Base-by-base conservation (phyloP, 768 basidiomycete genomes). In the Cubamyces lactineus region DNA sequence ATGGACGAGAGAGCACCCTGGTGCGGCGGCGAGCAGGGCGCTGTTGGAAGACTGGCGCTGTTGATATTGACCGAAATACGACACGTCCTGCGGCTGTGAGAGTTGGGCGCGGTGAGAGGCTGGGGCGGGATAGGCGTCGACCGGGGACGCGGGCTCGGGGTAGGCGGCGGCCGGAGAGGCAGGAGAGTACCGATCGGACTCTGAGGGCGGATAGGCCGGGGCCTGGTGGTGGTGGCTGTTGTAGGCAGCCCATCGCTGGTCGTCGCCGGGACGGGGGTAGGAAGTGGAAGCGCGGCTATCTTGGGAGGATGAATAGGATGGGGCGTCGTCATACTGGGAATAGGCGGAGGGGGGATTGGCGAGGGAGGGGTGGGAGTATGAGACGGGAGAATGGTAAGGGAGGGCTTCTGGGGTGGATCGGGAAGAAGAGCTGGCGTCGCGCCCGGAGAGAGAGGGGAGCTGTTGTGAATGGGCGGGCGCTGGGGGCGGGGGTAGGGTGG, bases 401-500 rank as follows among this genome's bases (percentile, higher is more conserved):
- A 41, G 28, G 8, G 28, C 24, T 26, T 69, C 67, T n/a, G 68
- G 68, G 12, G 66, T 63, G 28, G 65, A 66, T 45, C 55, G 42
- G 45, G 70, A 65, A 9, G 68, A 67, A 28, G 53, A 54, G 54
- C 57, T 55, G n/a, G 66, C 56, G 15, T 42, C 47, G 54, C 63
- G 64, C 17, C 34, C 69, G 42, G 60, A 34, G n/a, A 57, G 39
- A 6, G 58, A 15, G 16, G 28, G 28, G 28, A 30, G 28, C 8
- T 52, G 60, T 17, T 60, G 57, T 15, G 60, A 23, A 43, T 60
- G 63, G n/a, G 50, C 51, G 62, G 62, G 62, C 55, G 62, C 66
- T 49, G 62, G 16, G 9, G 39, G 70, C 51, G 47, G 73, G 64
- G 59, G 73, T 62, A 47, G 73, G 64, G 60, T 72, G 62, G 62